Evolutionary conservation across 257 asterid genomes (phyloP).

Genomic region (Salvia hispanica): DNA sequence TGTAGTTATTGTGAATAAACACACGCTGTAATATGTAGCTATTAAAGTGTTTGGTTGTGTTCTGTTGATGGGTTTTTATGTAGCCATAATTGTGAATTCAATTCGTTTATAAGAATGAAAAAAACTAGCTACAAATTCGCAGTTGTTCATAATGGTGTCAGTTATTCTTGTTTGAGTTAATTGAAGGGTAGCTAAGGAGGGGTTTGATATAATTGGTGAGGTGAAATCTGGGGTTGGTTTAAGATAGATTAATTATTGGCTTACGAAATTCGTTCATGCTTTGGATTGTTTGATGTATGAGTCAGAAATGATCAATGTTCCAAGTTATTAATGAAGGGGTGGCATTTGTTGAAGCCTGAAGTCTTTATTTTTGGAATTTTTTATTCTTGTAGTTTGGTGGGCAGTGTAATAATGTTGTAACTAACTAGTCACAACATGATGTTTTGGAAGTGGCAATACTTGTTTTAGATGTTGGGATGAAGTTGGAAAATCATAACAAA

Average conservation of each 20-base stretch:
- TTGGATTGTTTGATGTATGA: constrained; percentile 6
- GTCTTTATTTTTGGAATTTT: constrained; percentile 19
- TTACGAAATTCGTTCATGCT: neutral
- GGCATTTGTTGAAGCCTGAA: neutral
- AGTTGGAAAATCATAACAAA: neutral
- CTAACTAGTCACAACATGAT: neutral
- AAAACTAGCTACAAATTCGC: too few species aligned
- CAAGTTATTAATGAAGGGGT: neutral
- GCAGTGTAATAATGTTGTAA: constrained; percentile 19
- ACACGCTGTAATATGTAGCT: constrained; percentile 29
- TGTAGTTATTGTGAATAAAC: constrained; percentile 32
- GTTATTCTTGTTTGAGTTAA: constrained; percentile 8
- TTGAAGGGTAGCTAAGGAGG: too few species aligned
- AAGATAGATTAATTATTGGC: neutral
- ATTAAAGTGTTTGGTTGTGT: constrained; percentile 30
- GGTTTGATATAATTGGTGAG: constrained; percentile 16
- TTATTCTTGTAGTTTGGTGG: constrained; percentile 8
- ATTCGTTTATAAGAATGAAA: neutral
- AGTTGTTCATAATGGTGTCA: too few species aligned
- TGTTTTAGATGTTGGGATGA: constrained; percentile 11
- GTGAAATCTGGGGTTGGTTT: constrained; percentile 12
- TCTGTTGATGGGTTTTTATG: constrained; percentile 39
- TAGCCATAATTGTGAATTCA: constrained; percentile 37
- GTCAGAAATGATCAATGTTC: constrained; percentile 10
- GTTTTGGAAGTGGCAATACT: neutral